Evolutionary conservation across 805 yeast genomes (phyloP).

Genomic region (Kurtzmaniella fragi): DNA sequence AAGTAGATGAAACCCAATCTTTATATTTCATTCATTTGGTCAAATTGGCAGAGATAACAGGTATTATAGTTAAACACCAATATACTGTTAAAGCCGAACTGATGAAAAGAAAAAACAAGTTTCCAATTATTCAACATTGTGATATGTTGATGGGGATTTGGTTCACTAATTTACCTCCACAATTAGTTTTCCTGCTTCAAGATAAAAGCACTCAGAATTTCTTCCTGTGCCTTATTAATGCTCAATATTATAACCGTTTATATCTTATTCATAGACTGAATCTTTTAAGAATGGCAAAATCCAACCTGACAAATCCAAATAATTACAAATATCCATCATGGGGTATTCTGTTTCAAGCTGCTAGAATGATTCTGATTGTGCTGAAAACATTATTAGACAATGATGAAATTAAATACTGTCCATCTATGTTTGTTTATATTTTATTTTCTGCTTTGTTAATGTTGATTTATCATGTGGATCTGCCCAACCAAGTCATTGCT

Average conservation of each 20-base stretch:
- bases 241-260: constrained; percentile 69
- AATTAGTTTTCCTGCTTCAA: constrained; percentile 56
- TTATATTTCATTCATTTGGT: constrained; percentile 58
- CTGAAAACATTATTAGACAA: constrained; percentile 49
- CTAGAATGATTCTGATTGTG: constrained; percentile 66
- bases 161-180: constrained; percentile 63
- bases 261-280: constrained; percentile 69
- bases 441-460: constrained; percentile 62
- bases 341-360: constrained; percentile 80
- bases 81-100: constrained; percentile 64
- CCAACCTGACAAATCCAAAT: constrained; percentile 34
- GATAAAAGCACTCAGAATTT: constrained; percentile 51
- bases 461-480: constrained; percentile 64
- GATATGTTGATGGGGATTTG: constrained; percentile 75
- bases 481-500: constrained; percentile 34
- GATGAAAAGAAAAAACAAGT: constrained; percentile 38
- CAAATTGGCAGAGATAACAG: constrained; percentile 66
- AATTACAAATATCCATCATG: constrained; percentile 60
- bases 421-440: constrained; percentile 56
- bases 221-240: constrained; percentile 53
- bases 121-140: constrained; percentile 54
- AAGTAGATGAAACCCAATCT: constrained; percentile 44
- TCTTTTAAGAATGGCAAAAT: constrained; percentile 45
- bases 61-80: constrained; percentile 63
- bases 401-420: constrained; percentile 46